Conservation (phyloP, 2,329 filamentous ascomycete genomes). For the Scleromitrula shiraiana region DNA sequence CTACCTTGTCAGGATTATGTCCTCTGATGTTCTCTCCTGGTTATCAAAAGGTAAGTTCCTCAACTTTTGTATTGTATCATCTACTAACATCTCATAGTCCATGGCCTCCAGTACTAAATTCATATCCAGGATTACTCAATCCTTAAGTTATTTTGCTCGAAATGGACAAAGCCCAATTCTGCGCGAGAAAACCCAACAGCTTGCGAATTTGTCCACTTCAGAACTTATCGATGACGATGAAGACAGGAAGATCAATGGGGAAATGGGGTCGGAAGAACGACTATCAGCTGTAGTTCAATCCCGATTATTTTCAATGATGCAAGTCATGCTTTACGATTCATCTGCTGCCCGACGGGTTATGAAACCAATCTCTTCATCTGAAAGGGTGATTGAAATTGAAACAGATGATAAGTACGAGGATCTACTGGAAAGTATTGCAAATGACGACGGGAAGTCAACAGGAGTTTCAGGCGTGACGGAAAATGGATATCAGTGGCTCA, state of each 20-base stretch:
- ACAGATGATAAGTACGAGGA: background rate
- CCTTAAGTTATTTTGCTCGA: slow-evolving; percentile 5
- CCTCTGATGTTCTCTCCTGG: slow-evolving; percentile 24
- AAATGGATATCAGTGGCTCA: slow-evolving; percentile 1
- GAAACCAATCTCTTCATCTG: background rate
- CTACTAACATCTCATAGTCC: slow-evolving; percentile 2
- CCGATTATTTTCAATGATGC: slow-evolving; percentile 24
- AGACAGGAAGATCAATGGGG: background rate
- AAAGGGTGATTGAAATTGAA: background rate
- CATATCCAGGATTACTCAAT: slow-evolving; percentile 3
- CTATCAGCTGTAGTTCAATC: slow-evolving; percentile 16
- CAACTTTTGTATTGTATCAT: background rate
- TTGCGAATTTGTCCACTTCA: background rate
- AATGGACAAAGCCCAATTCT: slow-evolving; percentile 8
- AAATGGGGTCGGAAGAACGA: slow-evolving; percentile 6
- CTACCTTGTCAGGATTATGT: slow-evolving; percentile 11
- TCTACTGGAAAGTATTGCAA: background rate
- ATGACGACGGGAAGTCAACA: background rate
- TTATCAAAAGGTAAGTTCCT: slow-evolving; percentile 21
- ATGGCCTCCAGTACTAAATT: slow-evolving; percentile 9
- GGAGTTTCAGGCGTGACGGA: background rate
- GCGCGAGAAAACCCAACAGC: background rate
- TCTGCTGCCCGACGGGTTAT: slow-evolving; percentile 8
- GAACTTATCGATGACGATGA: background rate
- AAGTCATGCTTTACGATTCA: slow-evolving; percentile 16